phyloP scores from a whole-genome alignment of 768 basidiomycete species.

The Lactarius hatsudake region DNA sequence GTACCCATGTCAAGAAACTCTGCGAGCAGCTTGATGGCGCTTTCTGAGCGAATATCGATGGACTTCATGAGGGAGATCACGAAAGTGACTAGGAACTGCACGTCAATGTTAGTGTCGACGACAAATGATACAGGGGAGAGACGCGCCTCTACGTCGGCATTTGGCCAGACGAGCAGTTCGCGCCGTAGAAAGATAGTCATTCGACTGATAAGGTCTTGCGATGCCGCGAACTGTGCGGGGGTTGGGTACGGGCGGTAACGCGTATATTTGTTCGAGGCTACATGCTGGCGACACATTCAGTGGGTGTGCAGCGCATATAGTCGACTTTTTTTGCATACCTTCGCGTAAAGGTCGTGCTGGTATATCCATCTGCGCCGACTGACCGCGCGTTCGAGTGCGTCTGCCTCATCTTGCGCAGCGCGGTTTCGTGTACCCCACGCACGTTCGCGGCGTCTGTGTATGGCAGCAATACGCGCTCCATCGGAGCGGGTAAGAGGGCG shows the following conservation, averaged over 20 bases:
- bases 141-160: conserved; percentile 84
- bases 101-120: conserved; percentile 11
- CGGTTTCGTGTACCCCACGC: conserved; percentile 56
- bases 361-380: conserved; percentile 78
- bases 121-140: neutral
- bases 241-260: conserved; percentile 92
- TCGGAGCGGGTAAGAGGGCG: conserved; percentile 28
- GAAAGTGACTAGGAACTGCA: conserved; percentile 81
- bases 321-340: conserved; percentile 49
- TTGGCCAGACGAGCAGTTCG: conserved; percentile 84
- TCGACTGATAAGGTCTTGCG: conserved; percentile 73
- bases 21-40: conserved; percentile 76
- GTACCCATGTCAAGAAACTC: conserved; percentile 85
- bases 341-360: conserved; percentile 74
- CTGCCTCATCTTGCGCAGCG: conserved; percentile 53
- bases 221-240: conserved; percentile 77
- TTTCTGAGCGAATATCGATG: no score
- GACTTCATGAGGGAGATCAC: no score
- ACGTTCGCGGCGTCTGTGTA: conserved; percentile 37
- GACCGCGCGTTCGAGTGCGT: conserved; percentile 74
- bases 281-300: conserved; percentile 54
- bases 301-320: neutral
- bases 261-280: conserved; percentile 84
- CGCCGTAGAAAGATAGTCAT: conserved; percentile 80
- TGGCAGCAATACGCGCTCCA: conserved; percentile 23